These are phyloP conservation scores for Nemania sp. DNA, from an alignment of 2,329 filamentous ascomycete species.

Conservation along the genomic window DNA sequence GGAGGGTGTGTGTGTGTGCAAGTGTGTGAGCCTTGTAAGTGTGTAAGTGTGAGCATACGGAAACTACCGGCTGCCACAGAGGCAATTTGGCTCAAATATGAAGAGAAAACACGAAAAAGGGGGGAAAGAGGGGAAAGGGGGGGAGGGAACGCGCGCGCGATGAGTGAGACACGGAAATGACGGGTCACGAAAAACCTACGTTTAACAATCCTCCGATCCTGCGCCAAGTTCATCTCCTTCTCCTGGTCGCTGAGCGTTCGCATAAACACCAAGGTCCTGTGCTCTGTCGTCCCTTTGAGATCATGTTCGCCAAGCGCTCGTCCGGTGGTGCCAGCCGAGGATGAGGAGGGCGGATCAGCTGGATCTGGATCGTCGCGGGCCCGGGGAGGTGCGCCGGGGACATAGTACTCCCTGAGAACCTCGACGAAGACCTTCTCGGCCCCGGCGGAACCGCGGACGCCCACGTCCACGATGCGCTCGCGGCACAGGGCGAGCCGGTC, in stretches of 20 bases:
- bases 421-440: slow-evolving; percentile 57
- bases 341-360: too few species aligned
- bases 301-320: neutral
- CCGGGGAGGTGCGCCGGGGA: slow-evolving; percentile 10
- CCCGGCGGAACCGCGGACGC: slow-evolving; percentile 27
- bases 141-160: too few species aligned
- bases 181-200: slow-evolving; percentile 30
- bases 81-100: too few species aligned
- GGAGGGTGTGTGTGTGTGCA: slow-evolving; percentile 24
- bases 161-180: too few species aligned
- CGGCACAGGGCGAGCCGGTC: slow-evolving; percentile 48
- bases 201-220: slow-evolving; percentile 29
- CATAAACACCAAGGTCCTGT: slow-evolving; percentile 59
- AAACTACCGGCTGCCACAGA: too few species aligned
- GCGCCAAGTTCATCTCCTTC: slow-evolving; percentile 16
- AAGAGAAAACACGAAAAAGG: too few species aligned
- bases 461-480: slow-evolving; percentile 51
- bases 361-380: neutral
- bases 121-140: too few species aligned
- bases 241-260: slow-evolving; percentile 35
- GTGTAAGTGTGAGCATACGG: too few species aligned
- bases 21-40: too few species aligned
- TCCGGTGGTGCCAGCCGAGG: neutral
- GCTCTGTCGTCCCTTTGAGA: slow-evolving; percentile 47
- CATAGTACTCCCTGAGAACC: slow-evolving; percentile 54